These are phyloP conservation scores for Lippia alba DNA, from an alignment of 305 asterid species.

Conservation along the genomic window DNA sequence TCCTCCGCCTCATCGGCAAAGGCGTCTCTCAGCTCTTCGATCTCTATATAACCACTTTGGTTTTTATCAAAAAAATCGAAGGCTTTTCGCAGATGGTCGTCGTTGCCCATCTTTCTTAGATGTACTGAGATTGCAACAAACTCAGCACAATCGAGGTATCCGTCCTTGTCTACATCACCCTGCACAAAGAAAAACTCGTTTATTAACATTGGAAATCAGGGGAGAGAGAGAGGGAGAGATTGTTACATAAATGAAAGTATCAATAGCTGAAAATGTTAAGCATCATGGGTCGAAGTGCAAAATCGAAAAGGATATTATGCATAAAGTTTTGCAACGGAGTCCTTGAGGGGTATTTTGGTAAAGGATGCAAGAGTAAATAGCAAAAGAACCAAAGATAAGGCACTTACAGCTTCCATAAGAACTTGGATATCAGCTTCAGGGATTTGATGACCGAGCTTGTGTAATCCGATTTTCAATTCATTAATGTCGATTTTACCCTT, in stretches of 20 bases:
- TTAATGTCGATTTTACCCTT: slow-evolving; percentile 59
- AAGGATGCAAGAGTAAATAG: neutral
- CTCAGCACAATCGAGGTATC: slow-evolving; percentile 56
- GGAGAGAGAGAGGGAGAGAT: no score
- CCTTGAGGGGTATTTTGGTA: neutral
- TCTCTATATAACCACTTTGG: slow-evolving; percentile 56
- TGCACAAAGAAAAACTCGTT: slow-evolving; percentile 24
- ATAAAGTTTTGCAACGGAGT: no score
- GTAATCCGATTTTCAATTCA: slow-evolving; percentile 60
- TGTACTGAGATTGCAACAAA: slow-evolving; percentile 65
- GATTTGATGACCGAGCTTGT: slow-evolving; percentile 70
- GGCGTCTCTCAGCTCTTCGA: slow-evolving; percentile 60
- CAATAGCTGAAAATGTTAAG: no score
- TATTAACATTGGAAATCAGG: neutral
- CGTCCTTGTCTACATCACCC: slow-evolving; percentile 68
- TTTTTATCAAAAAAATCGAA: slow-evolving; percentile 56
- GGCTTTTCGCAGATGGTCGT: slow-evolving; percentile 59
- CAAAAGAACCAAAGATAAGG: slow-evolving; percentile 1
- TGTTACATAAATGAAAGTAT: no score
- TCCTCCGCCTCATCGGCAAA: slow-evolving; percentile 61
- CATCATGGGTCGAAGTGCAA: no score
- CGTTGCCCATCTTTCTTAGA: slow-evolving; percentile 52
- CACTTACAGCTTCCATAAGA: slow-evolving; percentile 75
- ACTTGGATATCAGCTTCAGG: slow-evolving; percentile 60
- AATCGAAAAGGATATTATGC: no score